Percentiles rank a stretch among this genome's conserved stretches.
Conservation (phyloP, 2,329 filamentous ascomycete species). For the Thielaviopsis punctulata region DNA sequence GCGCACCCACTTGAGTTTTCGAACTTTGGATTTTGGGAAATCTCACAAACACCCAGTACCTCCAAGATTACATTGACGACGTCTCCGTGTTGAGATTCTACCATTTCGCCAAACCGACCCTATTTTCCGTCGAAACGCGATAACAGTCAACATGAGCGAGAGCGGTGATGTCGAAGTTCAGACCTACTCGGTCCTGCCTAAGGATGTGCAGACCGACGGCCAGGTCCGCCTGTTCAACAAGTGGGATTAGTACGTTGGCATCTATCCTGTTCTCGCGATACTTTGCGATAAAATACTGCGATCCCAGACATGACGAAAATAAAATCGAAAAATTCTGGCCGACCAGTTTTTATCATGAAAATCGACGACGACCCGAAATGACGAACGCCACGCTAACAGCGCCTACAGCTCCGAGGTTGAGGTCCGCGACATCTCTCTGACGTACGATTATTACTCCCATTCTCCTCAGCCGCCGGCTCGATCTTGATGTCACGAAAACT, state of each 20-base stretch:
- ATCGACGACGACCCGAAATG: not conserved
- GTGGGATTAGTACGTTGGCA: slow-evolving; percentile 48
- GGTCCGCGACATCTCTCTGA: slow-evolving; percentile 98
- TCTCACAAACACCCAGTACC: slow-evolving; percentile 12
- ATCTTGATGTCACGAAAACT: slow-evolving; percentile 1
- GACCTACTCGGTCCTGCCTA: slow-evolving; percentile 71
- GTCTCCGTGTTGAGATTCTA: slow-evolving; percentile 11
- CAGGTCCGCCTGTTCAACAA: slow-evolving; percentile 96
- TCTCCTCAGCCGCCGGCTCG: not conserved
- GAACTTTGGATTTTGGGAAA: slow-evolving; percentile 13
- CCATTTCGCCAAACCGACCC: slow-evolving; percentile 22
- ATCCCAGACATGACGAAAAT: slow-evolving; percentile 1
- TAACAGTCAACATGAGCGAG: slow-evolving; percentile 62
- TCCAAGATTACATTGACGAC: slow-evolving; percentile 11
- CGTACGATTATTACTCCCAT: slow-evolving; percentile 39
- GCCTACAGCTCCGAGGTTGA: slow-evolving; percentile 55
- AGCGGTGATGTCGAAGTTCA: slow-evolving; percentile 86
- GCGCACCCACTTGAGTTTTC: slow-evolving; percentile 12
- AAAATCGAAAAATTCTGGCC: too few species aligned
- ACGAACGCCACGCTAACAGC: slow-evolving; percentile 8
- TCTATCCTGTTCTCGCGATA: slow-evolving; percentile 2
- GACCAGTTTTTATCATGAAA: not conserved
- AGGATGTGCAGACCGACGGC: slow-evolving; percentile 85
- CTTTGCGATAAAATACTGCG: slow-evolving; percentile 2
- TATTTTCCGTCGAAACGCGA: slow-evolving; percentile 12